Evolutionary conservation across 441 rosid species (phyloP).

Genomic region (Corymbia calophylla): DNA sequence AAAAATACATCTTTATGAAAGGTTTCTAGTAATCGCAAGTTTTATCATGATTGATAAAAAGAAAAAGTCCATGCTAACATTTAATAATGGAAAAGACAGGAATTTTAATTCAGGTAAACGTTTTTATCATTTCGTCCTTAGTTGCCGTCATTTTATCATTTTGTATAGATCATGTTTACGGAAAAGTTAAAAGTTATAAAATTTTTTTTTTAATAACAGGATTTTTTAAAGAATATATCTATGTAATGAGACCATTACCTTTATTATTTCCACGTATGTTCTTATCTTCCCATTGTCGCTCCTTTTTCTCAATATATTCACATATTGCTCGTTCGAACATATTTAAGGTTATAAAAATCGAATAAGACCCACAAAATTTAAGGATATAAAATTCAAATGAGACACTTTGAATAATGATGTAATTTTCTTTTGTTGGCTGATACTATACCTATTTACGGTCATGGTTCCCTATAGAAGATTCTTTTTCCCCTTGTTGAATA

Average conservation of each 20-base stretch:
- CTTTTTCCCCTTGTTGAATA: not conserved
- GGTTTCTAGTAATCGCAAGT: not conserved
- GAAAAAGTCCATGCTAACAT: not conserved
- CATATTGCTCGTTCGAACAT: not conserved
- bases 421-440: not conserved
- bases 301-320: not conserved
- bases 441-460: not conserved
- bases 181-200: not conserved
- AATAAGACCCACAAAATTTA: not conserved
- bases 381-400: not conserved
- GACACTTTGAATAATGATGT: not conserved
- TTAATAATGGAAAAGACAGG: not conserved
- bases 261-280: not conserved
- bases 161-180: not conserved
- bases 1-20: not conserved
- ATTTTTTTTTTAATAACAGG: not conserved
- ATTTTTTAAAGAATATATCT: not conserved
- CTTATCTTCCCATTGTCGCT: not conserved
- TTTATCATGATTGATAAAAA: not conserved
- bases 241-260: not conserved
- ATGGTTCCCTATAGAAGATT: not conserved
- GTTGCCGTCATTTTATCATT: not conserved
- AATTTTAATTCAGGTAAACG: not conserved
- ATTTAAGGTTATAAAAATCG: not conserved
- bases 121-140: not conserved